These are phyloP conservation scores for Tylopilus felleus DNA, from an alignment of 768 basidiomycete genomes.

Conservation along the genomic window DNA sequence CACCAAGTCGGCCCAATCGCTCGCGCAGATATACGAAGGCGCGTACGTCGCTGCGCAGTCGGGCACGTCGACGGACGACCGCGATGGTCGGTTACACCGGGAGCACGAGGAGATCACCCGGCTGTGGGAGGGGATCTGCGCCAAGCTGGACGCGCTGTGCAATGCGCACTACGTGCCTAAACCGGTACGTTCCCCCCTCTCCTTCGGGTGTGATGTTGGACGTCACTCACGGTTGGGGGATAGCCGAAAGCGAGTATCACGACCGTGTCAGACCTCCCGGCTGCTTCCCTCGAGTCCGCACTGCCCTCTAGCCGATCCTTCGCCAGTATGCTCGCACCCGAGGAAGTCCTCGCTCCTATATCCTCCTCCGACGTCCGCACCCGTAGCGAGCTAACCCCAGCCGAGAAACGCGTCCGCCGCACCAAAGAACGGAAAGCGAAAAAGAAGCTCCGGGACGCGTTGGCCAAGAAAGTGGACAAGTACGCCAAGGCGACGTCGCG, in stretches of 20 bases:
- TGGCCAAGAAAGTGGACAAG: constrained; percentile 65
- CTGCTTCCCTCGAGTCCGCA: constrained; percentile 84
- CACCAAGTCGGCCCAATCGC: constrained; percentile 79
- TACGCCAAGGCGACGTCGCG: constrained; percentile 42
- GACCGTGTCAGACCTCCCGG: constrained; percentile 77
- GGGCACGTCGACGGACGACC: constrained; percentile 58
- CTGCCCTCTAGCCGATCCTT: constrained; percentile 78
- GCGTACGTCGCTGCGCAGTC: constrained; percentile 74
- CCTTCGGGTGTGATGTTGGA: background rate
- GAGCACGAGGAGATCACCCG: constrained; percentile 86
- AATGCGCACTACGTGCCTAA: constrained; percentile 97
- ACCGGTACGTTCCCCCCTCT: constrained; percentile 53
- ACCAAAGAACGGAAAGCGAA: constrained; percentile 67
- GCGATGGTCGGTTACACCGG: constrained; percentile 83
- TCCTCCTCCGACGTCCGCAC: constrained; percentile 53
- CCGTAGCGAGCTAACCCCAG: constrained; percentile 78
- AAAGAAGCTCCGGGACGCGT: constrained; percentile 60
- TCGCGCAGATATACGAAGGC: constrained; percentile 95
- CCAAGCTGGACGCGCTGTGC: constrained; percentile 88
- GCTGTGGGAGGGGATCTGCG: constrained; percentile 81
- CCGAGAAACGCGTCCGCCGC: constrained; percentile 72
- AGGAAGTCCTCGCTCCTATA: constrained; percentile 74
- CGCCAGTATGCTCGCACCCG: constrained; percentile 84
- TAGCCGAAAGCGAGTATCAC: constrained; percentile 89
- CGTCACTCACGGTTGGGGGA: background rate